Base-by-base conservation (phyloP, 176 grass and related monocot species). In the bread wheat (Triticum aestivum) region DNA sequence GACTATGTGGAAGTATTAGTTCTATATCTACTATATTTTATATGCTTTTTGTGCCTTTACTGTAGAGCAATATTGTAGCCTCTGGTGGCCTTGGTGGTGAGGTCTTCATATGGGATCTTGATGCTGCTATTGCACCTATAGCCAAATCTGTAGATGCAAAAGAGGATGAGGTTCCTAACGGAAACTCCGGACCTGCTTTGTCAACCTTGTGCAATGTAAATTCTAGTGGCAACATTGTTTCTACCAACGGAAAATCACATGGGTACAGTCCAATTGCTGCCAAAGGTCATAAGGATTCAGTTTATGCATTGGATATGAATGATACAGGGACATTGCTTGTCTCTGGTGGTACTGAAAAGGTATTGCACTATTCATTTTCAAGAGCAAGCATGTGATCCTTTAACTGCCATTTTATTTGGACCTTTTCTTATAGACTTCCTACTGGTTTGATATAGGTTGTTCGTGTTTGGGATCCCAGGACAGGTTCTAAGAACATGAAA, bases 31-130 rank as follows among this genome's bases (percentile, higher is more conserved):
- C 37, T 61, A 34, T 27, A 44, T 83, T 75, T 82, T 69, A 77
- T 56, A 75, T 26, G 11, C 14, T 72, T 93, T 76, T 89, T 83
- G 23, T 78, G 34, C 41, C 44, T 79, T 58, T 79, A 69, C 85
- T 71, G 77, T 87, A 99, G 94, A 94, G 84, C 79, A 96, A 99
- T 89, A 94, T 94, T 79, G 87, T 96, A 82, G 94, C 94, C 79
- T 99, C 97, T 78, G 97, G 87, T 78, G 94, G 94, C 47, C 92
- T 99, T 88, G 90, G 94, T 75, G 97, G 94, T 59, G 97, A 99
- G 90, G 97, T 96, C 76, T 98, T 94, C 66, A 92, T 98, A 86
- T 98, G 97, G 97, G 94, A 98, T 83, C 87, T 98, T 84, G 97
- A 98, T 78, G 90, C 94, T 75, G 90, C 92, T 85, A 85, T 94